Evolutionary conservation across 1,284 basidiomycete species (phyloP).

Genomic region (Heterobasidion parviporum): DNA sequence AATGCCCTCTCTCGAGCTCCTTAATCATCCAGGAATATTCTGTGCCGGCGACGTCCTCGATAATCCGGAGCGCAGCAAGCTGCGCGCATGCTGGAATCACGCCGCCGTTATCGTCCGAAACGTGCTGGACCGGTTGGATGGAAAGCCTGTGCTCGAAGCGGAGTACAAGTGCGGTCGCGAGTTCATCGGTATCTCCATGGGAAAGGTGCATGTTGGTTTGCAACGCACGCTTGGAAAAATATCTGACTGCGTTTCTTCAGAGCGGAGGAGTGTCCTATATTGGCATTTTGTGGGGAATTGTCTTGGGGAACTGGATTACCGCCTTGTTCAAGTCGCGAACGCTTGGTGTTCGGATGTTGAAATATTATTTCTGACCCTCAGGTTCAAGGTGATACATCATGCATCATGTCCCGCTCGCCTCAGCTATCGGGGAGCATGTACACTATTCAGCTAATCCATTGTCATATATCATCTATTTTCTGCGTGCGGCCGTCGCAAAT

Average conservation of each 20-base stretch:
- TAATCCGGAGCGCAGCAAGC: not conserved
- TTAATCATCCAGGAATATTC: conserved; percentile 39
- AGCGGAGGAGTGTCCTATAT: not conserved
- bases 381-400: too few species aligned
- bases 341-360: not conserved
- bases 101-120: conserved; percentile 1
- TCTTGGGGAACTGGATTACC: not conserved
- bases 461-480: too few species aligned
- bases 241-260: not conserved
- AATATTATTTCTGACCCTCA: not conserved
- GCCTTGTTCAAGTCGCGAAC: not conserved
- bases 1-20: conserved; percentile 41
- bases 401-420: too few species aligned
- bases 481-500: too few species aligned
- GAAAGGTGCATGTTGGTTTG: not conserved
- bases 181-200: not conserved
- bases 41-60: conserved; percentile 49
- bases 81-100: not conserved
- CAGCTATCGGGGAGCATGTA: too few species aligned
- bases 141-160: not conserved
- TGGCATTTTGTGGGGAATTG: not conserved
- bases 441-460: too few species aligned
- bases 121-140: not conserved
- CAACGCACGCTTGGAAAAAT: not conserved
- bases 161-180: not conserved